These are phyloP conservation scores for Fusarium sp. DNA, from an alignment of 2,329 filamentous ascomycete species.

Conservation along the genomic window DNA sequence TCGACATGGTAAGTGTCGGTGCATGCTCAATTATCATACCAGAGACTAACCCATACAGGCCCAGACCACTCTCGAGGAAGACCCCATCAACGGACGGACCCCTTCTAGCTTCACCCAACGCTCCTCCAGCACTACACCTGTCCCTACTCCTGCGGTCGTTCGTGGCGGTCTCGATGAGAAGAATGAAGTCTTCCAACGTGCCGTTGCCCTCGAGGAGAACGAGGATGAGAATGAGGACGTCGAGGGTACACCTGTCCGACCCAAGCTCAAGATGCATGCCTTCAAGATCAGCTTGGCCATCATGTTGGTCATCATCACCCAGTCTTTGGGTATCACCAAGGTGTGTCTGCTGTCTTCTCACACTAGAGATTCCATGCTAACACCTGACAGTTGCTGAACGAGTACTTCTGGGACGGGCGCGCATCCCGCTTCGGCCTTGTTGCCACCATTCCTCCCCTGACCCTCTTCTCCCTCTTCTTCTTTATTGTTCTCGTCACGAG, in stretches of 20 bases:
- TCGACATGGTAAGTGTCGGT: slow-evolving; percentile 36
- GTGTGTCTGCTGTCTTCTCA: slow-evolving; percentile 6
- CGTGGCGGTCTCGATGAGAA: slow-evolving; percentile 44
- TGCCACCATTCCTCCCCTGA: slow-evolving; percentile 31
- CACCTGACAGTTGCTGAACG: slow-evolving; percentile 10
- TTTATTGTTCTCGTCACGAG: slow-evolving; percentile 43
- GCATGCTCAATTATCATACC: background rate
- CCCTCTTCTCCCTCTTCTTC: slow-evolving; percentile 40
- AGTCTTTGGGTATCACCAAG: slow-evolving; percentile 39
- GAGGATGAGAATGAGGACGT: slow-evolving; percentile 38
- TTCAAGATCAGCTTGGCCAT: slow-evolving; percentile 42
- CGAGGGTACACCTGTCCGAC: slow-evolving; percentile 35
- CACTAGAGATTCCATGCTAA: rapidly evolving
- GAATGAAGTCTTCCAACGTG: slow-evolving; percentile 39
- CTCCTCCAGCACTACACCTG: background rate
- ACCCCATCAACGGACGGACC: background rate
- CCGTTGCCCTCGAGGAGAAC: slow-evolving; percentile 43
- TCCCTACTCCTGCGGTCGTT: slow-evolving; percentile 31
- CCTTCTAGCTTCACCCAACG: slow-evolving; percentile 29
- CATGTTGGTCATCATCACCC: slow-evolving; percentile 41
- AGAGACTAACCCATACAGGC: background rate
- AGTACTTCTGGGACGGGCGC: slow-evolving; percentile 40
- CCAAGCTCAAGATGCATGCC: slow-evolving; percentile 37
- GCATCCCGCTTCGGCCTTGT: slow-evolving; percentile 27
- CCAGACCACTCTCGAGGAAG: background rate